These are phyloP conservation scores for Cardiospermum halicacabum DNA, from an alignment of 345 rosid species.

Conservation along the genomic window DNA sequence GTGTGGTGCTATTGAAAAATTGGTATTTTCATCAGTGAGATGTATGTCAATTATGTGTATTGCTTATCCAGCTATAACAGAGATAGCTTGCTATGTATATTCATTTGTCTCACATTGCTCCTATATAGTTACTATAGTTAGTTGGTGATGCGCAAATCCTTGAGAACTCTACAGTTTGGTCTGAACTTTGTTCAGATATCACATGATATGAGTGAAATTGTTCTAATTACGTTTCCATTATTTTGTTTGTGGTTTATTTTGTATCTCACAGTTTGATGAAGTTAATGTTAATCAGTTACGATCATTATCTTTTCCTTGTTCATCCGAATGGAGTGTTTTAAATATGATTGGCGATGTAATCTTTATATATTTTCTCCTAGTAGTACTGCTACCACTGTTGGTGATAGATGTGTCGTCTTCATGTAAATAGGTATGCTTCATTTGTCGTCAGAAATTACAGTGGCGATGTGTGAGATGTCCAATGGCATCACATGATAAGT, in stretches of 20 bases:
- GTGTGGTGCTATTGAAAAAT: not conserved
- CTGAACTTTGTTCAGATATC: not conserved
- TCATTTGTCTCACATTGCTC: too few species aligned
- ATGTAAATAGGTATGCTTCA: constrained; percentile 60
- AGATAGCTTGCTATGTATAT: too few species aligned
- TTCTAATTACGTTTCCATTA: not conserved
- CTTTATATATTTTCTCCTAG: not conserved
- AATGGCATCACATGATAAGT: constrained; percentile 70
- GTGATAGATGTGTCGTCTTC: constrained; percentile 13
- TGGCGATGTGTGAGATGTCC: constrained; percentile 71
- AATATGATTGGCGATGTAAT: not conserved
- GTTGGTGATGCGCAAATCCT: not conserved
- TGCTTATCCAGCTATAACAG: too few species aligned
- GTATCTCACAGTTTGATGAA: not conserved
- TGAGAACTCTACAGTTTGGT: not conserved
- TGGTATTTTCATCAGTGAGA: not conserved
- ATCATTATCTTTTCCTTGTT: not conserved
- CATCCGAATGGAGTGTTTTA: not conserved
- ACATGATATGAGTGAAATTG: not conserved
- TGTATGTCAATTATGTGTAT: not conserved
- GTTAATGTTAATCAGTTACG: not conserved
- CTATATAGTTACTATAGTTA: not conserved
- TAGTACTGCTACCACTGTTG: not conserved
- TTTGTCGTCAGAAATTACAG: constrained; percentile 56
- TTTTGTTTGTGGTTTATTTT: not conserved